Evolutionary conservation across 805 yeast genomes (phyloP).

Genomic region (Saccharomyces paradoxus): DNA sequence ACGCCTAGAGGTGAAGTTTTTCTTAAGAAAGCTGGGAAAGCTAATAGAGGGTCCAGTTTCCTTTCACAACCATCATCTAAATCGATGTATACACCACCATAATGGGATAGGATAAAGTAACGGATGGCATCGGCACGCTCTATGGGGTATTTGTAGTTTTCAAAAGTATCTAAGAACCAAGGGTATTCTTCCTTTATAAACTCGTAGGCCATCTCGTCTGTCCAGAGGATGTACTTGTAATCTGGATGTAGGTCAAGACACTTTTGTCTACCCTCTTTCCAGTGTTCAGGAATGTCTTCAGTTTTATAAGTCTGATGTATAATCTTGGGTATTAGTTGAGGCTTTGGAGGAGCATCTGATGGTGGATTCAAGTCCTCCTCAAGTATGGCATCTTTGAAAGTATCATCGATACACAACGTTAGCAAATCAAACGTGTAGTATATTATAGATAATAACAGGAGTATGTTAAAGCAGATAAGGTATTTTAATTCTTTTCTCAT

Average conservation of each 20-base stretch:
- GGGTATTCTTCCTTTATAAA: slow-evolving; percentile 74
- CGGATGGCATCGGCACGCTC: slow-evolving; percentile 86
- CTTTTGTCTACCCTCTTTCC: slow-evolving; percentile 69
- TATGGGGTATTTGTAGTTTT: slow-evolving; percentile 68
- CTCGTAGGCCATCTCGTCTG: slow-evolving; percentile 71
- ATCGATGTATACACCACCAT: slow-evolving; percentile 85
- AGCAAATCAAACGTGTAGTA: slow-evolving; percentile 64
- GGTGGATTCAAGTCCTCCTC: slow-evolving; percentile 52
- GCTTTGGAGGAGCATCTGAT: slow-evolving; percentile 32
- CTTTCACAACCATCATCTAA: slow-evolving; percentile 80
- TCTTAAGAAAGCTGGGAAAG: slow-evolving; percentile 75
- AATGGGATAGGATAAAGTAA: slow-evolving; percentile 71
- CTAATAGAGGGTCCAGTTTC: slow-evolving; percentile 66
- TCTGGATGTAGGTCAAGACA: slow-evolving; percentile 77
- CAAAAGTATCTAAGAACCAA: slow-evolving; percentile 78
- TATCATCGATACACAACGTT: slow-evolving; percentile 59
- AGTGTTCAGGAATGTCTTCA: slow-evolving; percentile 62
- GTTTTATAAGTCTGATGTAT: slow-evolving; percentile 90
- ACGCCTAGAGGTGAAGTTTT: slow-evolving; percentile 85
- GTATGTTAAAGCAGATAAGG: slow-evolving; percentile 49
- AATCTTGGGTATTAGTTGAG: slow-evolving; percentile 70
- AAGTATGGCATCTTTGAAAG: slow-evolving; percentile 51
- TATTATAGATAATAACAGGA: slow-evolving; percentile 42
- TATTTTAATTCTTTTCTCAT: slow-evolving; percentile 61
- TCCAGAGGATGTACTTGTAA: slow-evolving; percentile 81